Conservation (phyloP, 768 basidiomycete genomes). For the Floccularia luteovirens region DNA sequence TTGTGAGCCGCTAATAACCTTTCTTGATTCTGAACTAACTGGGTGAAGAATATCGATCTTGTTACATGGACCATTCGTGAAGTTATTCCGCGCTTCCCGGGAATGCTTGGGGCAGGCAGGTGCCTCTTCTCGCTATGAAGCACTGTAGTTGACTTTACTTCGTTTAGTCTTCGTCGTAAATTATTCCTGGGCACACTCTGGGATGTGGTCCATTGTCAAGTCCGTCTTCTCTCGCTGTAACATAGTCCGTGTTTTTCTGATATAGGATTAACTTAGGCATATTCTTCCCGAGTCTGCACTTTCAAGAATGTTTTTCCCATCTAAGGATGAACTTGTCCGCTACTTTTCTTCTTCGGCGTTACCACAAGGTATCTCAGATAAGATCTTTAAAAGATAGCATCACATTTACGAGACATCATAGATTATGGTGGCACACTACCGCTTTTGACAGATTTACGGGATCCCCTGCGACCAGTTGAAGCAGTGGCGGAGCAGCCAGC, state of each 20-base stretch:
- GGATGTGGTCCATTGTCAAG: conserved; percentile 63
- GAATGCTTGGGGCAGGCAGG: conserved; percentile 68
- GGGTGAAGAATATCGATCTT: conserved; percentile 46
- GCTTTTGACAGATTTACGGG: conserved; percentile 37
- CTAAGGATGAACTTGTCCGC: conserved; percentile 41
- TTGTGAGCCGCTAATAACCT: conserved; percentile 32
- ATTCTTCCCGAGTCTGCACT: conserved; percentile 53
- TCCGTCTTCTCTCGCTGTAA: conserved; percentile 21
- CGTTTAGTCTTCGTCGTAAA: conserved; percentile 60
- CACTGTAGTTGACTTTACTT: conserved; percentile 3
- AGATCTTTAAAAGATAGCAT: conserved; percentile 6
- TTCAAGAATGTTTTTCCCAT: conserved; percentile 61
- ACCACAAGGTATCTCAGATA: conserved; percentile 43
- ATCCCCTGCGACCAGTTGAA: conserved; percentile 29
- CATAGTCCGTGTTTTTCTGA: conserved; percentile 5
- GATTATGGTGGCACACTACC: conserved; percentile 65
- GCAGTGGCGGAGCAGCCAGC: conserved; percentile 4
- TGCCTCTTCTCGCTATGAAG: neutral
- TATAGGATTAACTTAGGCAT: conserved; percentile 31
- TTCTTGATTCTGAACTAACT: conserved; percentile 4
- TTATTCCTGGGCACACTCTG: conserved; percentile 67
- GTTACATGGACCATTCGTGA: conserved; percentile 60
- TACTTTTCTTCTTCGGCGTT: conserved; percentile 46
- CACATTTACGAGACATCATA: conserved; percentile 22
- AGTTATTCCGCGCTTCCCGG: conserved; percentile 64